Conservation (phyloP, 495 filamentous ascomycete species). For the Melanomma pulvis-pyrius region DNA sequence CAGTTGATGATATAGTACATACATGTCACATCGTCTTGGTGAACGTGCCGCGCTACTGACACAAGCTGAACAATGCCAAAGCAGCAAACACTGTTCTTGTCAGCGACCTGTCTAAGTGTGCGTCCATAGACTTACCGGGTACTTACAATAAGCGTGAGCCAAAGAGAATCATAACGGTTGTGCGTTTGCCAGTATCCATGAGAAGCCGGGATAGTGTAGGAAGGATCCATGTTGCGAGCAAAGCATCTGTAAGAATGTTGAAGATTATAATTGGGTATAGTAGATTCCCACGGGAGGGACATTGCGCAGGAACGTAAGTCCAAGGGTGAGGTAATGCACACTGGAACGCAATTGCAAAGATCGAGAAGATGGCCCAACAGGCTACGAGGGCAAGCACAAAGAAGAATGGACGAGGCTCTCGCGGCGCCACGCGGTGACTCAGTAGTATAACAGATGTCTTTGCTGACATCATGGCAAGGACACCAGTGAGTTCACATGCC, state of each 20-base stretch:
- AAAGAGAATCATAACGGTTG: constrained; percentile 30
- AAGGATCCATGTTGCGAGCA: constrained; percentile 34
- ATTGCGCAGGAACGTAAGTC: constrained; percentile 17
- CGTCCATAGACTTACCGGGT: neutral
- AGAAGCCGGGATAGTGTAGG: constrained; percentile 33
- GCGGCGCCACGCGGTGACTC: constrained; percentile 31
- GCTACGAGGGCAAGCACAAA: constrained; percentile 15
- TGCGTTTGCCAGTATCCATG: constrained; percentile 22
- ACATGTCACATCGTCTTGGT: constrained; percentile 13
- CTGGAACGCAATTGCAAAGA: constrained; percentile 36
- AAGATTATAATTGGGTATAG: constrained; percentile 35
- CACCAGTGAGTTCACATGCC: constrained; percentile 22
- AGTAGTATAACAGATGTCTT: constrained; percentile 36
- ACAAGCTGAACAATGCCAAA: constrained; percentile 10
- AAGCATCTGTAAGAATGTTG: constrained; percentile 35
- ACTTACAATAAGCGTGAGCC: constrained; percentile 26
- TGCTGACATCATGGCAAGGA: constrained; percentile 29
- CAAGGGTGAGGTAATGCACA: constrained; percentile 34
- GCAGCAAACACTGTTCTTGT: constrained; percentile 2
- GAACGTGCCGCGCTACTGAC: neutral
- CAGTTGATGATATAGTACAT: neutral
- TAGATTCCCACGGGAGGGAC: constrained; percentile 28
- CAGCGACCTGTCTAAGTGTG: neutral
- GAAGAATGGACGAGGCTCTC: constrained; percentile 10
- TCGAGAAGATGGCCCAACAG: constrained; percentile 33